Conservation (phyloP, 1,139 yeast genomes). For the Taphrina sp. region DNA sequence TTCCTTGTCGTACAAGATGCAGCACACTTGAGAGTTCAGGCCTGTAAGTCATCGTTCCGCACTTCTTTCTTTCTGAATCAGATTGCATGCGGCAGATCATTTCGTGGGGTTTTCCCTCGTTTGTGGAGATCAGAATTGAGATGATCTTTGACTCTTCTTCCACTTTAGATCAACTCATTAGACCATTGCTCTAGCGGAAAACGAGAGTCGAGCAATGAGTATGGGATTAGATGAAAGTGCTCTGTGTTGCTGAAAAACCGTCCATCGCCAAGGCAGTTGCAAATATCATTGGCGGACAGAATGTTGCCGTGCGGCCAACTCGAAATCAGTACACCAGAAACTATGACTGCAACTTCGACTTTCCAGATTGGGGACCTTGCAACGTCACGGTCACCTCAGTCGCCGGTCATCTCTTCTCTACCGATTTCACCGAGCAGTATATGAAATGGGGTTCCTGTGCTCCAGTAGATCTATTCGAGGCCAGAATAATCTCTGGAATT, state of each 20-base stretch:
- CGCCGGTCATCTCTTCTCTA: constrained; percentile 70
- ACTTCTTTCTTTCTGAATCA: too few species aligned
- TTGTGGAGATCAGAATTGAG: too few species aligned
- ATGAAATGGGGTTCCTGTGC: constrained; percentile 63
- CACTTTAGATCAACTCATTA: too few species aligned
- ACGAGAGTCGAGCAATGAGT: too few species aligned
- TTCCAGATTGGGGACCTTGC: constrained; percentile 62
- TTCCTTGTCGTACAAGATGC: too few species aligned
- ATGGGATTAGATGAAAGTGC: constrained; percentile 63
- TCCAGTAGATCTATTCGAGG: constrained; percentile 67
- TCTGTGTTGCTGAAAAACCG: constrained; percentile 97
- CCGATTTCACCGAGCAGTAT: constrained; percentile 59
- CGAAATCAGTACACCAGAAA: constrained; percentile 68
- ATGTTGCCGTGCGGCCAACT: constrained; percentile 51
- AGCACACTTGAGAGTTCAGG: too few species aligned
- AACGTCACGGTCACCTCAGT: constrained; percentile 91
- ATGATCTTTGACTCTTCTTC: too few species aligned
- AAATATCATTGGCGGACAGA: constrained; percentile 70
- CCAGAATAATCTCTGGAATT: constrained; percentile 55
- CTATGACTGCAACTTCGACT: constrained; percentile 63
- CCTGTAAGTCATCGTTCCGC: too few species aligned
- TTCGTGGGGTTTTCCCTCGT: too few species aligned
- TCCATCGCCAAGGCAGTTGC: constrained; percentile 90
- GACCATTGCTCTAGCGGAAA: too few species aligned
- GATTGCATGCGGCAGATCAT: too few species aligned